Evolutionary conservation across 2,329 filamentous ascomycete species (phyloP), one percentile per base, ranked within the genome.

Genomic region (Nigrospora osmanthi): DNA sequence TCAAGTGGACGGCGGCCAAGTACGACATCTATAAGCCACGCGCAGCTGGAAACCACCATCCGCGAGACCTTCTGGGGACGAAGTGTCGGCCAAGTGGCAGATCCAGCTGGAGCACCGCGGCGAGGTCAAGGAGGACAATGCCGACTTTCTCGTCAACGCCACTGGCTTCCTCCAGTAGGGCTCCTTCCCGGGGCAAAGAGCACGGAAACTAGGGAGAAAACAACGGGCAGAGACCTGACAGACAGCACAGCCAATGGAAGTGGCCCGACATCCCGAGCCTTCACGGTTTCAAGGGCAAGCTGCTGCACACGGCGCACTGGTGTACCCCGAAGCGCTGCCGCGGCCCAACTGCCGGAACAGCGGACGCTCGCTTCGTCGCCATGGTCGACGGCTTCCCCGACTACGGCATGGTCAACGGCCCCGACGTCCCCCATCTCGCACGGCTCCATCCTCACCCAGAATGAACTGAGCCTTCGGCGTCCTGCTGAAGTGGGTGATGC

Each of bases 1-100:
- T 75, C 66, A 66, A 79, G 50, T 53, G 56, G 1, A 58, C 76
- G 4, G 78, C 78, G 1, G 65, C 66, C 30, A 70, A 65, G 47
- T 70, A 60, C 56, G 59, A 64, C 45, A 59, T 69, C 4, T 57
- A 59, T 51, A 61, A 60, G 12, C n/a, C 64, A 67, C 35, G 49
- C 68, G 16, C 42, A 63, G 45, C 55, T 62, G 15, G 57, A 58
- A 39, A 57, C 60, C 11, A 55, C 58, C n/a, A 58, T 69, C 4
- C 36, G 63, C 30, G 50, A 59, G 31, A 54, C 63, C 40, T 33
- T 50, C 44, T 58, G 54, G 54, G n/a, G 47, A 55, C 16, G 54
- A 57, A 31, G 47, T 50, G 16, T 48, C 31, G 42, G 58, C 53
- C 31, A 47, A 56, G 45, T 58, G 54, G 54, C 46, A 45, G 35